Evolutionary conservation across 2,329 filamentous ascomycete species (phyloP).

Genomic region (Pseudogymnoascus pannorum): DNA sequence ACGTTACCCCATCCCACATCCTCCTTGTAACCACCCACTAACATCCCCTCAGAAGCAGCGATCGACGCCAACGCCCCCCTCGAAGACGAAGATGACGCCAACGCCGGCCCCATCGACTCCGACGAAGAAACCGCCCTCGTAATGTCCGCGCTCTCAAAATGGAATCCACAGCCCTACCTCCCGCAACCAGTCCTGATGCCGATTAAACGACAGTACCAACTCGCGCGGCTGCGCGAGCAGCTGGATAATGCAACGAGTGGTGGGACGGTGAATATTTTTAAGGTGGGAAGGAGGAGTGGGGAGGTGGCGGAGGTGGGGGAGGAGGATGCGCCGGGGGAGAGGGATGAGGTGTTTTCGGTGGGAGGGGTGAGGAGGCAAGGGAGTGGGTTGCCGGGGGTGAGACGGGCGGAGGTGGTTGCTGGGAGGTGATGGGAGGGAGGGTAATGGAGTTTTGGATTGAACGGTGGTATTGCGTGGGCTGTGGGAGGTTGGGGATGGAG

Average conservation of each 20-base stretch:
- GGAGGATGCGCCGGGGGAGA: constrained; percentile 1
- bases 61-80: constrained; percentile 89
- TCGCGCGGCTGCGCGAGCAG: constrained; percentile 57
- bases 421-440: neutral
- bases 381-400: neutral
- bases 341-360: neutral
- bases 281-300: constrained; percentile 25
- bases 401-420: neutral
- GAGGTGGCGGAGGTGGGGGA: constrained; percentile 32
- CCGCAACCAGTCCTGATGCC: constrained; percentile 56
- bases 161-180: constrained; percentile 71
- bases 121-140: constrained; percentile 90
- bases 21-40: constrained; percentile 16
- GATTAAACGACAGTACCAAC: constrained; percentile 56
- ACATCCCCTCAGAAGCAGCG: constrained; percentile 62
- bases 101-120: constrained; percentile 76
- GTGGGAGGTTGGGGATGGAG: neutral
- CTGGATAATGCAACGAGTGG: constrained; percentile 59
- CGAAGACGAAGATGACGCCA: constrained; percentile 76
- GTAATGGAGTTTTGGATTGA: neutral
- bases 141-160: constrained; percentile 71
- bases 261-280: constrained; percentile 58
- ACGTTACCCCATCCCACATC: constrained; percentile 33
- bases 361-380: neutral
- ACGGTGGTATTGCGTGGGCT: neutral